Evolutionary conservation across 345 rosid species (phyloP).

Genomic region (Pugionium dolabratum): DNA sequence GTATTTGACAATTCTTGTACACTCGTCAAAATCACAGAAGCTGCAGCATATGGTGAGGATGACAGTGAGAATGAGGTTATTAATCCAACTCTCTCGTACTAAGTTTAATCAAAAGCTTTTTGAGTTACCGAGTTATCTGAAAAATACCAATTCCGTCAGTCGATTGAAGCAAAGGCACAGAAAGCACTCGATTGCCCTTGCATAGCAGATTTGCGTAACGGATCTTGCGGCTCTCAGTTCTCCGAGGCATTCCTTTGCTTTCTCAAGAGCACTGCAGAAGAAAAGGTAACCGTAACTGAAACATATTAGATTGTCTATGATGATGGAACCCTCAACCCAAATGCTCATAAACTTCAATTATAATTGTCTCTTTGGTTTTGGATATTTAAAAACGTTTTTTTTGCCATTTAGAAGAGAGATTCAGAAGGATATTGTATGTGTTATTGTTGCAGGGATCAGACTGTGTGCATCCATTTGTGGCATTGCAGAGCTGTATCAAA

Average conservation of each 20-base stretch:
- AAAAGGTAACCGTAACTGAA: slow-evolving; percentile 53
- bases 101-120: not conserved
- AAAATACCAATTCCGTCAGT: slow-evolving; percentile 44
- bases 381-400: not conserved
- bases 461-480: slow-evolving; percentile 76
- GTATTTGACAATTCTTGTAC: slow-evolving; percentile 24
- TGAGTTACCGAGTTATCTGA: slow-evolving; percentile 33
- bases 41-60: slow-evolving; percentile 63
- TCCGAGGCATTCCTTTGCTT: slow-evolving; percentile 86
- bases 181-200: slow-evolving; percentile 94
- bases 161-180: slow-evolving; percentile 70
- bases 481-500: slow-evolving; percentile 82
- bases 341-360: not conserved
- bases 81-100: not conserved
- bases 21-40: slow-evolving; percentile 54
- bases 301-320: not conserved
- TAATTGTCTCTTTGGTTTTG: not conserved
- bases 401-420: not conserved
- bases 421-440: not conserved
- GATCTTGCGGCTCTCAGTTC: slow-evolving; percentile 75
- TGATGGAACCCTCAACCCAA: not conserved
- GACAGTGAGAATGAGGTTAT: slow-evolving; percentile 61
- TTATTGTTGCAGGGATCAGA: slow-evolving; percentile 70
- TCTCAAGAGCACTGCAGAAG: slow-evolving; percentile 79
- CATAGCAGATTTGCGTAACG: slow-evolving; percentile 72